These are phyloP conservation scores for Stemphylium lycopersici DNA, from an alignment of 2,329 filamentous ascomycete genomes.

Conservation along the genomic window DNA sequence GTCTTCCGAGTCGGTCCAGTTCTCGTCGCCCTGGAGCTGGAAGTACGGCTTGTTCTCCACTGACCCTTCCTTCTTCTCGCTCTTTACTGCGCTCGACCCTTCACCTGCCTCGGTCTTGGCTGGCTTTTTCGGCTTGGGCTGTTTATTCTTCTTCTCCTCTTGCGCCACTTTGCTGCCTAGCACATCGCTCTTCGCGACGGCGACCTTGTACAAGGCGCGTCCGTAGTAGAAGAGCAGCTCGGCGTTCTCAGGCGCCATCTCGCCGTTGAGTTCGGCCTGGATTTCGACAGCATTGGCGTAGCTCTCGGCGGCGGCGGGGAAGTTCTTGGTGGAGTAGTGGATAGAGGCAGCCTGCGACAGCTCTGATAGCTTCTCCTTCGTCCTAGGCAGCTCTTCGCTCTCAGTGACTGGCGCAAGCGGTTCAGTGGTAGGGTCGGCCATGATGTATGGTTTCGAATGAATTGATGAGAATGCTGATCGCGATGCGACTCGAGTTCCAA, in stretches of 20 bases:
- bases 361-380: conserved; percentile 73
- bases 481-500: conserved; percentile 13
- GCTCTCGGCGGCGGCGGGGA: conserved; percentile 80
- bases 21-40: conserved; percentile 92
- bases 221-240: conserved; percentile 95
- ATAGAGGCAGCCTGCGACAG: conserved; percentile 80
- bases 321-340: conserved; percentile 89
- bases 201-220: conserved; percentile 90
- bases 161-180: conserved; percentile 78
- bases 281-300: conserved; percentile 89
- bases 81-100: conserved; percentile 35
- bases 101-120: conserved; percentile 48
- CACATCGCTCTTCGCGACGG: conserved; percentile 92
- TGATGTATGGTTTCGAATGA: conserved; percentile 9
- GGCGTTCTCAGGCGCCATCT: conserved; percentile 87
- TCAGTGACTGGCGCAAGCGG: conserved; percentile 28
- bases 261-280: conserved; percentile 89
- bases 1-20: conserved; percentile 79
- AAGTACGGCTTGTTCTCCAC: conserved; percentile 78
- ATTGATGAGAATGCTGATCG: background rate
- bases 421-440: conserved; percentile 34
- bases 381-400: conserved; percentile 41
- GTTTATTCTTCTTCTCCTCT: conserved; percentile 62
- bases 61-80: conserved; percentile 53
- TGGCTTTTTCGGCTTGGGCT: conserved; percentile 55